These are phyloP conservation scores for Neurospora africana DNA, from an alignment of 495 filamentous ascomycete genomes.

Conservation along the genomic window DNA sequence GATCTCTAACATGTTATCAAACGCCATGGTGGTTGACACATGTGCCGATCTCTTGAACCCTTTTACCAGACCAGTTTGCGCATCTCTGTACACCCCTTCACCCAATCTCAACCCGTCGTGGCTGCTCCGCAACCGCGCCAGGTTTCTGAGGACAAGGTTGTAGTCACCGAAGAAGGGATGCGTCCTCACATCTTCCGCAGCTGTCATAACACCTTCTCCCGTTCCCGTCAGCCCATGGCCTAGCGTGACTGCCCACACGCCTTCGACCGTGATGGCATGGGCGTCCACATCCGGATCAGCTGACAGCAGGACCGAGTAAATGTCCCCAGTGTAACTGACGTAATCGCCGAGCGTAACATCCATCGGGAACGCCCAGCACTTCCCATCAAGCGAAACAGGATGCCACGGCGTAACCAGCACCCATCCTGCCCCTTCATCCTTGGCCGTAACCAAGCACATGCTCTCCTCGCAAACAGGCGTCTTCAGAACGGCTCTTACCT, in stretches of 20 bases:
- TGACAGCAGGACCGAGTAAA: constrained; percentile 35
- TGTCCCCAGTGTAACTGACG: constrained; percentile 26
- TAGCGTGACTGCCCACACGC: constrained; percentile 34
- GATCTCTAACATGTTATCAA: too few species aligned
- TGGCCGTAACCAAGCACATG: constrained; percentile 15
- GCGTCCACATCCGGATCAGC: constrained; percentile 24
- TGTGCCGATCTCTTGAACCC: too few species aligned
- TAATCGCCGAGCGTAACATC: constrained; percentile 6
- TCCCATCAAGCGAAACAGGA: constrained; percentile 18
- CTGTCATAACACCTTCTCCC: background rate
- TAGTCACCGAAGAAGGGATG: constrained; percentile 36
- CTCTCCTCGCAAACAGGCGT: constrained; percentile 13
- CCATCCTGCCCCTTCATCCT: background rate
- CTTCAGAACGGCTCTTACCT: constrained; percentile 28
- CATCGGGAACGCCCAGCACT: constrained; percentile 27
- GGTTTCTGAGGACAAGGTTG: constrained; percentile 15
- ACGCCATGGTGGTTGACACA: too few species aligned
- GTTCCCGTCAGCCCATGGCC: constrained; percentile 28
- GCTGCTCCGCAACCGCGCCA: constrained; percentile 16
- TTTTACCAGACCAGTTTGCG: constrained; percentile 22
- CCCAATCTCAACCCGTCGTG: constrained; percentile 24
- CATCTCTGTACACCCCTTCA: constrained; percentile 23
- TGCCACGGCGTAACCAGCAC: constrained; percentile 34
- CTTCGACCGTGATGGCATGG: constrained; percentile 29
- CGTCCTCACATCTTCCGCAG: constrained; percentile 20